Percentiles rank a stretch among this genome's conserved stretches.
phyloP scores from a whole-genome alignment of 148 eudicot genomes.

The Vaccinium myrtillus region DNA sequence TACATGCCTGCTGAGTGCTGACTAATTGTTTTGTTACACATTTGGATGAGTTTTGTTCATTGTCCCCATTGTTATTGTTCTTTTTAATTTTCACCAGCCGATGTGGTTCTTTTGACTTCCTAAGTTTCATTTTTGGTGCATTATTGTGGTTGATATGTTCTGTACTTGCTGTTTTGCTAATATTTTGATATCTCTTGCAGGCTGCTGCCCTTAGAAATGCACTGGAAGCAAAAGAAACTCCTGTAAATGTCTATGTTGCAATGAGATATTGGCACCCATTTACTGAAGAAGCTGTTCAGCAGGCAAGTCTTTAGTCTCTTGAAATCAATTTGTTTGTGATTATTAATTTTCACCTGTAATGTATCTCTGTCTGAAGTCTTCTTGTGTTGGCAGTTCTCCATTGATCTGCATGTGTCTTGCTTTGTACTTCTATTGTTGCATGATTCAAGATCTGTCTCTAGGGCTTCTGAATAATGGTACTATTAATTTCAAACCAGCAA shows the following conservation, averaged over 20 bases:
- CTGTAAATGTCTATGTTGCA: constrained; percentile 84
- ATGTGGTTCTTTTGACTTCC: not conserved
- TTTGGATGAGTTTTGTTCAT: constrained; percentile 2
- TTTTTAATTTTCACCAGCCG: not conserved
- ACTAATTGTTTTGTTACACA: not conserved
- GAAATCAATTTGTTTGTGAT: not conserved
- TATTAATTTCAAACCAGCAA: not conserved
- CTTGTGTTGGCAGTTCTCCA: not conserved
- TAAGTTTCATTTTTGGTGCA: not conserved
- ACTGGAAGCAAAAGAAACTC: constrained; percentile 59
- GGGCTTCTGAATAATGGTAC: not conserved
- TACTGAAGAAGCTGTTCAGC: constrained; percentile 91
- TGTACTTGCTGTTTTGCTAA: not conserved
- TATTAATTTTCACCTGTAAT: not conserved
- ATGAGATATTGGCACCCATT: constrained; percentile 99
- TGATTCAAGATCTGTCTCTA: not conserved
- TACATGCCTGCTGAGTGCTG: not conserved
- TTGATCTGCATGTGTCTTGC: not conserved
- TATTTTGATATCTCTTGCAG: constrained; percentile 35
- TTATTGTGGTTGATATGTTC: not conserved
- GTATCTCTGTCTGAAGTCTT: not conserved
- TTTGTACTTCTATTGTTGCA: not conserved
- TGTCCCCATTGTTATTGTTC: not conserved
- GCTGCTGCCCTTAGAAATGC: constrained; percentile 72
- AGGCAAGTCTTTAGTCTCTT: constrained; percentile 37